Conservation (phyloP, 1,139 yeast genomes). For the Sugiyamaella novakii region DNA sequence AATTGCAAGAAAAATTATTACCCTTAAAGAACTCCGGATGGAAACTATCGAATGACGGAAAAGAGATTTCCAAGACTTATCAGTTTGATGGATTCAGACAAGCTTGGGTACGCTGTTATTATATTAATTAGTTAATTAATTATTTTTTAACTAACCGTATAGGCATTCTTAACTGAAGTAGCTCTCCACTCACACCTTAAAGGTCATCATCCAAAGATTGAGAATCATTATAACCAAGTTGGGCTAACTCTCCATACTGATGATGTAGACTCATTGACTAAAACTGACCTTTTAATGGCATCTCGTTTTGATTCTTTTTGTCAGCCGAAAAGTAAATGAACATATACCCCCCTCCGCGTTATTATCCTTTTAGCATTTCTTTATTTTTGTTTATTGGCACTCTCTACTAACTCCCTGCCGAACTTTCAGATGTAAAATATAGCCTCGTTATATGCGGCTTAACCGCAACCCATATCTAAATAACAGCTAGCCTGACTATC, state of each 20-base stretch:
- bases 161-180: constrained; percentile 60
- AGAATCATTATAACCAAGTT: constrained; percentile 58
- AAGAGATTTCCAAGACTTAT: constrained; percentile 23
- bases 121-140: neutral
- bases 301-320: constrained; percentile 46
- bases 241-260: constrained; percentile 65
- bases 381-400: too few species aligned
- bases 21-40: constrained; percentile 22
- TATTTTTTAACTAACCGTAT: constrained; percentile 7
- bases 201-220: constrained; percentile 67
- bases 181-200: constrained; percentile 60
- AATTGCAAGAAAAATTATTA: constrained; percentile 2
- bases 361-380: too few species aligned
- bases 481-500: too few species aligned
- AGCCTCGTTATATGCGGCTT: neutral
- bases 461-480: constrained; percentile 14
- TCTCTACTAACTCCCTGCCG: too few species aligned
- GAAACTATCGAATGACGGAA: constrained; percentile 20
- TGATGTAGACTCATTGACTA: constrained; percentile 60
- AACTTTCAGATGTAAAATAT: too few species aligned
- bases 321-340: neutral
- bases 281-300: constrained; percentile 64
- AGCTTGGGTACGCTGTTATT: constrained; percentile 37
- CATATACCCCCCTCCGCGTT: too few species aligned
- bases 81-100: constrained; percentile 29